Evolutionary conservation across 192 early-diverging fungal genomes (phyloP), one percentile per base, ranked within the genome.

Genomic region (Gaertneriomyces sp.): DNA sequence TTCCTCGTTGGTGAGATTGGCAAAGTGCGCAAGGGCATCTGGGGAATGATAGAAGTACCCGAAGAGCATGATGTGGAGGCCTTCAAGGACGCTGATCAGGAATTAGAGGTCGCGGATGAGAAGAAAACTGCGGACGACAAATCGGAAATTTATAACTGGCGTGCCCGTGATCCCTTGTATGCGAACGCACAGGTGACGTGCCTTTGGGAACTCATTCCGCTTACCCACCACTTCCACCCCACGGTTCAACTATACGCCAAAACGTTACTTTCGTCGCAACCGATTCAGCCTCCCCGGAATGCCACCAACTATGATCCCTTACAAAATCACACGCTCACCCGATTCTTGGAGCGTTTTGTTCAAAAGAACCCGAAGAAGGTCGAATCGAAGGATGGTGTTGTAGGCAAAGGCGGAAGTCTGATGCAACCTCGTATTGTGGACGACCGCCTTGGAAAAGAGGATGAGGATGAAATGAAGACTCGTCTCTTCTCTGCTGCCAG

Each of bases 271-370:
- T 77, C 83, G 14, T 81, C 88, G 14, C 72, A 87, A 66, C 78
- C 81, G 33, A 93, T 95, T 45, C 47, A 74, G 16, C 70, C 81
- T 4, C 83, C 87, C 43, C 64, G 78, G 45, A 73, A 72, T 19
- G 81, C 85, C 16, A 86, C 87, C 64, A 92, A 79, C 56, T 85
- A 85, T 68, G 83, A 85, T 60, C 83, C 94, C 59, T 81, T 98
- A 57, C 90, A 92, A 69, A 90, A 89, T 69, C 93, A 95, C 75
- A 93, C 93, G 10, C 76, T 96, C 46, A 77, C 88, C 53, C 92
- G 94, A 65, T 98, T 98, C 81, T 84, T 98, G 52, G 94, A 98
- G 68, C 83, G 90, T 45, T 96, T 98, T 83, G 90, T 96, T 25
- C 95, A 87, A 79, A 92, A 93, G 75, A 93, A 93, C 80, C 89